Base-by-base conservation (phyloP, 1,284 basidiomycete genomes). In the Sparassis latifolia region DNA sequence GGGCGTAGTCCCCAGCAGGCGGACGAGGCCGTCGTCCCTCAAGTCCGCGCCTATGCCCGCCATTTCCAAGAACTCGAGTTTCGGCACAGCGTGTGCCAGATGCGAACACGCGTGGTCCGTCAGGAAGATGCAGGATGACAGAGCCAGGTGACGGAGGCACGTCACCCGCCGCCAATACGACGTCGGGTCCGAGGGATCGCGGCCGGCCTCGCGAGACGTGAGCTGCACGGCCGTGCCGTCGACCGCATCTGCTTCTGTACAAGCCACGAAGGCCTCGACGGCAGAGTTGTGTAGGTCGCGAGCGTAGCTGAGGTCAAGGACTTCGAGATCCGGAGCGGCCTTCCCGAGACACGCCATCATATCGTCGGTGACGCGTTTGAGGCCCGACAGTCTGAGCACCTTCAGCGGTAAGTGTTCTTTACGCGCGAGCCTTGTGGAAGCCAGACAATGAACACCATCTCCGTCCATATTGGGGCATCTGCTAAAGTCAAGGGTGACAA, bases 261-360 rank as follows among this genome's bases (percentile, higher is more conserved):
- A 80, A 1, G 79, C 67, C 2, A 89, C 79, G 58, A 94, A 84
- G 0, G 82, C 82, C 38, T 85, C 82, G 51, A 95, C 56, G 2
- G 84, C 80, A 1, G 82, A 82, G 64, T 93, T 90, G 58, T 83
- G 83, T 52, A 96, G 66, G 45, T 82, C 77, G 31, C 73, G 72
- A 48, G 80, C 78, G 58, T 87, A 84, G 65, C 83, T 89, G 47
- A 94, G 69, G 65, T 96, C 92, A 6, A 97, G 73, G n/a, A 89
- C 77, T 63, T 91, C 84, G 9, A 96, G 75, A 56, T 75, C 69
- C n/a, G 86, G 86, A 1, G 85, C 76, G 3, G 77, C 82, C 54
- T 69, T 75, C 1, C 83, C 88, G 38, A 91, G 70, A 9, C 69
- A 67, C 20, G 67, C 63, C 73, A 96, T 76, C 53, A 80, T 76